phyloP scores from a whole-genome alignment of 2,329 filamentous ascomycete genomes.

The Plectosphaerella cucumerina region DNA sequence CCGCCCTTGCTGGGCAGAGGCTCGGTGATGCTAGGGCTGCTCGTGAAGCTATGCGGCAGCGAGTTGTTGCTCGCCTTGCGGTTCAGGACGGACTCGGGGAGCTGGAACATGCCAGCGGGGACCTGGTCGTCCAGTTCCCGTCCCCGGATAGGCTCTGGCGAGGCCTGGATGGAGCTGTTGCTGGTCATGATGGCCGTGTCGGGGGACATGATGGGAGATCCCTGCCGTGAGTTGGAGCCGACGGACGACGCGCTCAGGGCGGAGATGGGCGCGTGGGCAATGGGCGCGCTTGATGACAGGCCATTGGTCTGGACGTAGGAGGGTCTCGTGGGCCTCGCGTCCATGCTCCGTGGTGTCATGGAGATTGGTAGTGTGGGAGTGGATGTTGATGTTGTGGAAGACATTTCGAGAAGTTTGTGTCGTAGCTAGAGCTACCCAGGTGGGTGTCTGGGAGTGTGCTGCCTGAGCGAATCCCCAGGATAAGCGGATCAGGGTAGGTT shows the following conservation, averaged over 20 bases:
- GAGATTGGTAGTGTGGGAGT: slow-evolving; percentile 22
- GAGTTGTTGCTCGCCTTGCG: slow-evolving; percentile 58
- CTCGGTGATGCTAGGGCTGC: slow-evolving; percentile 53
- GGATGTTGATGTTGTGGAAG: slow-evolving; percentile 24
- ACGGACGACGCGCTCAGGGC: slow-evolving; percentile 53
- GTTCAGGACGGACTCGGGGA: slow-evolving; percentile 68
- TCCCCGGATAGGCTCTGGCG: slow-evolving; percentile 58
- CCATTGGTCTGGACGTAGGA: slow-evolving; percentile 44
- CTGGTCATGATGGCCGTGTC: slow-evolving; percentile 48
- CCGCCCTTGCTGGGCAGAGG: slow-evolving; percentile 32
- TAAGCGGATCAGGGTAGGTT: slow-evolving; percentile 10
- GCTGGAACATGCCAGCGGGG: slow-evolving; percentile 55
- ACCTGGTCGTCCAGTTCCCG: slow-evolving; percentile 49
- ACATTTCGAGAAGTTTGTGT: slow-evolving; percentile 2
- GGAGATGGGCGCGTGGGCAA: slow-evolving; percentile 40
- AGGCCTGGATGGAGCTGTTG: slow-evolving; percentile 61
- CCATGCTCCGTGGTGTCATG: slow-evolving; percentile 37
- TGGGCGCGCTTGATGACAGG: slow-evolving; percentile 18
- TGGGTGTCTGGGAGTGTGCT: slow-evolving; percentile 6
- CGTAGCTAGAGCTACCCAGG: background rate
- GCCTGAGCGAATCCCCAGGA: slow-evolving; percentile 7
- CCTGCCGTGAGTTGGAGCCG: slow-evolving; percentile 50
- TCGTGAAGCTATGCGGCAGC: slow-evolving; percentile 55
- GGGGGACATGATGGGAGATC: slow-evolving; percentile 55
- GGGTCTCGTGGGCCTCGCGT: slow-evolving; percentile 38